Conservation (phyloP, 345 rosid genomes). For the Moringa oleifera region DNA sequence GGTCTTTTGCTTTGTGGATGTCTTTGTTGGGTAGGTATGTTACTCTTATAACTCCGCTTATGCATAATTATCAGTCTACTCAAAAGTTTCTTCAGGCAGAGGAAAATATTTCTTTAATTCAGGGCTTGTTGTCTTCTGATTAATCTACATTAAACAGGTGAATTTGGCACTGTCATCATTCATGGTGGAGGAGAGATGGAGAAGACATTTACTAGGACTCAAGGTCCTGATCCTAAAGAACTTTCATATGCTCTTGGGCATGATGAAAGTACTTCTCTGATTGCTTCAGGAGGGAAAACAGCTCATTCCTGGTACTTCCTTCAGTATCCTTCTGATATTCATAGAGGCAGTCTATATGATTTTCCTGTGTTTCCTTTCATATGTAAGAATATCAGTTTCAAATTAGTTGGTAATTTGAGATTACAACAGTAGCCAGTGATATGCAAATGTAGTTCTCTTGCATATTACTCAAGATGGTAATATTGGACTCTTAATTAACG, state of each 20-base stretch:
- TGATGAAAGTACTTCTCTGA: constrained; percentile 29
- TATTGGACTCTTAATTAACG: not conserved
- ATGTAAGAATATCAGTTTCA: not conserved
- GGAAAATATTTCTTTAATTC: no score
- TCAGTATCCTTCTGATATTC: not conserved
- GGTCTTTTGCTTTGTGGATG: not conserved
- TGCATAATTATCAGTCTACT: no score
- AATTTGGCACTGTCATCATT: constrained; percentile 75
- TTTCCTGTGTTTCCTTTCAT: not conserved
- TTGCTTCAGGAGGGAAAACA: constrained; percentile 30
- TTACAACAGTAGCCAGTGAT: not conserved
- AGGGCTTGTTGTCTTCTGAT: not conserved
- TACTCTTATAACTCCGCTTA: no score
- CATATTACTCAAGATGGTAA: not conserved
- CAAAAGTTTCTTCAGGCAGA: no score
- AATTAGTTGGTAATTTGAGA: not conserved
- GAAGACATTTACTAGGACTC: constrained; percentile 22
- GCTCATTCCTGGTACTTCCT: constrained; percentile 35
- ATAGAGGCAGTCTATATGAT: constrained; percentile 1
- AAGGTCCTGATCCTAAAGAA: constrained; percentile 29
- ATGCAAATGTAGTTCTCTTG: not conserved
- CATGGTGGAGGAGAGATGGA: constrained; percentile 56
- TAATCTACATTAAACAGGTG: constrained; percentile 38
- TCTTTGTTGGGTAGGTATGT: not conserved
- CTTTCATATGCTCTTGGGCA: constrained; percentile 25